phyloP scores from a whole-genome alignment of 768 basidiomycete genomes.

The Leccinum truebloodii region DNA sequence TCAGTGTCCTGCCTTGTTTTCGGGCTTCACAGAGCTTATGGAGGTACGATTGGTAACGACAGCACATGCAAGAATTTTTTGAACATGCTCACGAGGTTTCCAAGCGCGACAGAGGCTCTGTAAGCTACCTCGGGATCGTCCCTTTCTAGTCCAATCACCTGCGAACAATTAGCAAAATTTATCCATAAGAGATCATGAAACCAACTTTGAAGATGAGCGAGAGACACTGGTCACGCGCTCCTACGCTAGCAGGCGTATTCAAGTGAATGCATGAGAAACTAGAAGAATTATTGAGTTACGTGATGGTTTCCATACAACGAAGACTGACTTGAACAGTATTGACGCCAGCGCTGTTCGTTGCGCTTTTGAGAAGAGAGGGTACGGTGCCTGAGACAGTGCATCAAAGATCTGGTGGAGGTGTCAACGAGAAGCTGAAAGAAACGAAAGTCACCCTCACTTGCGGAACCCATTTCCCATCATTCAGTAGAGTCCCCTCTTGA shows the following conservation, averaged over 20 bases:
- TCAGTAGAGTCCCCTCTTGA: constrained; percentile 49
- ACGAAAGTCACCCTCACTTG: constrained; percentile 40
- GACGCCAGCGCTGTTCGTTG: constrained; percentile 81
- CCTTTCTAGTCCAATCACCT: constrained; percentile 41
- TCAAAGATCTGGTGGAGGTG: constrained; percentile 53
- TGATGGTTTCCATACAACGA: background rate
- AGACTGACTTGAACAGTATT: constrained; percentile 81
- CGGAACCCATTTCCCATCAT: constrained; percentile 50
- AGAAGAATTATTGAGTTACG: constrained; percentile 3
- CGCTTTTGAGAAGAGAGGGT: constrained; percentile 59
- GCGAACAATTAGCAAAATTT: constrained; percentile 9
- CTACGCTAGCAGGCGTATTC: constrained; percentile 40
- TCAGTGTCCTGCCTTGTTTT: constrained; percentile 36
- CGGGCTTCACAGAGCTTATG: constrained; percentile 52
- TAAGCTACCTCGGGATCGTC: constrained; percentile 71
- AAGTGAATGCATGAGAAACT: constrained; percentile 68
- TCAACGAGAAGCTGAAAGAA: constrained; percentile 9
- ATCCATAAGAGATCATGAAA: background rate
- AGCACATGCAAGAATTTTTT: background rate
- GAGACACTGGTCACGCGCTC: constrained; percentile 44
- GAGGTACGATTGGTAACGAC: constrained; percentile 1
- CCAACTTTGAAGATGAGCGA: constrained; percentile 48
- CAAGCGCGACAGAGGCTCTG: constrained; percentile 69
- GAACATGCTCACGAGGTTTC: constrained; percentile 58
- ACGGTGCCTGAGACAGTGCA: constrained; percentile 50